Evolutionary conservation across 345 rosid species (phyloP).

Genomic region (Brassica juncea): DNA sequence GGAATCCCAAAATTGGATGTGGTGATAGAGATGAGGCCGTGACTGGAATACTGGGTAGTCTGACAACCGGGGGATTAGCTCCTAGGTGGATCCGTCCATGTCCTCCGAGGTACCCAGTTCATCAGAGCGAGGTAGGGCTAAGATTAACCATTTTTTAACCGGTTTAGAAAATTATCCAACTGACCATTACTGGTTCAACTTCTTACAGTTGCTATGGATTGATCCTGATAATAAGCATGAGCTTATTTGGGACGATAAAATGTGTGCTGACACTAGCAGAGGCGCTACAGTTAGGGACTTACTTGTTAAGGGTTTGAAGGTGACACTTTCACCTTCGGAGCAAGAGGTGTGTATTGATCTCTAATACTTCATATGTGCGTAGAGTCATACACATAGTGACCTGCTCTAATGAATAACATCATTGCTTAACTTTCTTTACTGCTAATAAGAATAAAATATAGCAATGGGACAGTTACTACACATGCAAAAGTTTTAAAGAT

Average conservation of each 20-base stretch:
- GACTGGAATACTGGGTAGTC: constrained; percentile 53
- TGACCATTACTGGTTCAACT: constrained; percentile 20
- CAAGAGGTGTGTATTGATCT: constrained; percentile 60
- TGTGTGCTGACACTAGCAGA: constrained; percentile 99
- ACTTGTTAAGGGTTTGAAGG: constrained; percentile 84
- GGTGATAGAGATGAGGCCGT: constrained; percentile 84
- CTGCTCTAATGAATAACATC: constrained; percentile 5
- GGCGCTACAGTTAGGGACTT: constrained; percentile 85
- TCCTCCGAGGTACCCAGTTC: constrained; percentile 82
- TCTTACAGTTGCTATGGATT: constrained; percentile 83
- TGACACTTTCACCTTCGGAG: constrained; percentile 74
- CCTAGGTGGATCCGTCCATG: constrained; percentile 84
- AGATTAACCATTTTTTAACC: neutral
- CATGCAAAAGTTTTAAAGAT: constrained; percentile 4
- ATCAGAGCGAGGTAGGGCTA: constrained; percentile 70
- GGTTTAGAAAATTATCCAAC: constrained; percentile 14
- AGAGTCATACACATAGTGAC: constrained; percentile 1
- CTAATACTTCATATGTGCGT: constrained; percentile 15
- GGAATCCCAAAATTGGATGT: constrained; percentile 72
- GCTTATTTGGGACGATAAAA: constrained; percentile 94
- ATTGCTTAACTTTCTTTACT: neutral
- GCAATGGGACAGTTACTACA: neutral
- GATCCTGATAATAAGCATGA: constrained; percentile 94
- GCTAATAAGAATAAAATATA: constrained; percentile 15
- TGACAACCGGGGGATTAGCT: constrained; percentile 55